A percentile compares a stretch with the other conserved stretches of the same genome.
phyloP scores from a whole-genome alignment of 306 rosid genomes.

The Inga oerstediana region DNA sequence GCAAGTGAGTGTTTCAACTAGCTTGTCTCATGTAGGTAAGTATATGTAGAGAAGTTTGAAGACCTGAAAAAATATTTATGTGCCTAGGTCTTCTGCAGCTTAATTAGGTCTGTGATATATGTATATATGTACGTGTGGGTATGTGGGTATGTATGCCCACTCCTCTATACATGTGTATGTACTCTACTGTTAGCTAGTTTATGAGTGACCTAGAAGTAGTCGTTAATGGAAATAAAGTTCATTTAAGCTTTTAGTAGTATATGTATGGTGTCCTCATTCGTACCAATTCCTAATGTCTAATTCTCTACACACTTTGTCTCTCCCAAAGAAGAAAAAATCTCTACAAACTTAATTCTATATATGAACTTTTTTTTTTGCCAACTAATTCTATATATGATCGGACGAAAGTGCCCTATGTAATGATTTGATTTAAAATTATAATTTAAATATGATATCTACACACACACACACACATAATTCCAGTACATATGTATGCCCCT shows the following conservation, averaged over 20 bases:
- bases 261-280: neutral
- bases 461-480: neutral
- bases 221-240: neutral
- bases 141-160: neutral
- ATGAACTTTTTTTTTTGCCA: too few relatives aligned
- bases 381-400: too few relatives aligned
- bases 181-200: neutral
- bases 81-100: constrained; percentile 6
- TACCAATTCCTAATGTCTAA: neutral
- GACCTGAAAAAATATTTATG: neutral
- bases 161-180: neutral
- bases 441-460: too few relatives aligned
- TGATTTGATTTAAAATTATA: too few relatives aligned
- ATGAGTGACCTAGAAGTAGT: neutral
- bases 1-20: neutral
- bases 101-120: neutral
- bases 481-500: neutral
- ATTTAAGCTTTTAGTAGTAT: neutral
- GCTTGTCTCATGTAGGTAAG: neutral
- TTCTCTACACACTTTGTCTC: neutral
- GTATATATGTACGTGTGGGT: neutral
- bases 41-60: neutral
- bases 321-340: neutral
- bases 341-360: too few relatives aligned
- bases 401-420: too few relatives aligned